phyloP scores from a whole-genome alignment of 805 yeast genomes.

The Metschnikowia lachancei region DNA sequence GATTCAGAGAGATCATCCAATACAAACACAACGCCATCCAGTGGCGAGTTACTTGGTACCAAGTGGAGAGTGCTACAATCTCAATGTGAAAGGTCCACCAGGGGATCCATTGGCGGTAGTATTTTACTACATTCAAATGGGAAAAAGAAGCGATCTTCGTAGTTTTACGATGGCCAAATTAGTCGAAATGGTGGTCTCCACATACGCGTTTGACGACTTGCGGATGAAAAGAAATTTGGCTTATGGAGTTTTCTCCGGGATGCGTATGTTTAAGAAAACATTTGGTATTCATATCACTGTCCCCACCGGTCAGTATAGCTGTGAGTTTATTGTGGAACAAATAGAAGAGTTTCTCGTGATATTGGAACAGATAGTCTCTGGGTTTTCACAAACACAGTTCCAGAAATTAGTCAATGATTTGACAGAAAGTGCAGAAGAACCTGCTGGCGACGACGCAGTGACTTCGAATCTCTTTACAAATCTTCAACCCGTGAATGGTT shows the following conservation, averaged over 20 bases:
- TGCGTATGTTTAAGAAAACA: slow-evolving; percentile 48
- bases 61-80: neutral
- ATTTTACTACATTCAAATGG: slow-evolving; percentile 56
- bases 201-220: slow-evolving; percentile 44
- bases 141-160: slow-evolving; percentile 37
- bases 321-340: slow-evolving; percentile 40
- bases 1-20: neutral
- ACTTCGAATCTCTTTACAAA: slow-evolving; percentile 26
- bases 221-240: slow-evolving; percentile 60
- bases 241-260: slow-evolving; percentile 58
- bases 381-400: slow-evolving; percentile 33
- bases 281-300: slow-evolving; percentile 58
- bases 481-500: slow-evolving; percentile 27
- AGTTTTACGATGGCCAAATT: slow-evolving; percentile 45
- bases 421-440: slow-evolving; percentile 18
- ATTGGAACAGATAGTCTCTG: slow-evolving; percentile 36
- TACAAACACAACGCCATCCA: neutral
- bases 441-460: slow-evolving; percentile 7
- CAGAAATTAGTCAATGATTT: slow-evolving; percentile 7
- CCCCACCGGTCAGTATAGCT: slow-evolving; percentile 48
- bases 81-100: slow-evolving; percentile 2
- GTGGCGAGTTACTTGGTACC: slow-evolving; percentile 8
- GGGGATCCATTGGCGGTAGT: slow-evolving; percentile 30
- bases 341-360: slow-evolving; percentile 48
- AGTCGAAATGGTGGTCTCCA: slow-evolving; percentile 45